Conservation (phyloP, 2,329 filamentous ascomycete genomes). For the Volutella citrinella region DNA sequence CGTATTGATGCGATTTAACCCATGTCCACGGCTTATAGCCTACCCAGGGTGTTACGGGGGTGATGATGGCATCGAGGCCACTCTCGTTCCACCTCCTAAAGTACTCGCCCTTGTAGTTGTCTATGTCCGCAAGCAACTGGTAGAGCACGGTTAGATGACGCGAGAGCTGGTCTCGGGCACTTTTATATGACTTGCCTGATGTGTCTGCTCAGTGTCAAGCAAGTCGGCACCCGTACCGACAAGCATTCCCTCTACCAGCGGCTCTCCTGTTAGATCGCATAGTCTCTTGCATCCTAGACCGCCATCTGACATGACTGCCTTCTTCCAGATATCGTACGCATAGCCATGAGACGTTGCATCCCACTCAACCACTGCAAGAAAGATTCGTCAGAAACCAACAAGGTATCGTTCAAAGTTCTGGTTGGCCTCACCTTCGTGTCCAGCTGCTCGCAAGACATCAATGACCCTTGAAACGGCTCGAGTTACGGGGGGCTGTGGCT, state of each 20-base stretch:
- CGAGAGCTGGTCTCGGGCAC: neutral
- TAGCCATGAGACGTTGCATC: conserved; percentile 4
- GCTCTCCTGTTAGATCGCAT: conserved; percentile 8
- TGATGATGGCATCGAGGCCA: conserved; percentile 8
- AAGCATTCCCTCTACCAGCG: conserved; percentile 8
- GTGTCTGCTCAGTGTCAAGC: conserved; percentile 6
- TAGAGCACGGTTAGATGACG: neutral
- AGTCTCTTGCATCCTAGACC: conserved; percentile 6
- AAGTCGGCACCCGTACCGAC: conserved; percentile 6
- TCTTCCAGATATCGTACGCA: conserved; percentile 7
- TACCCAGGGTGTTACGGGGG: conserved; percentile 9
- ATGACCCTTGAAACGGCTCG: conserved; percentile 5
- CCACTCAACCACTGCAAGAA: conserved; percentile 6
- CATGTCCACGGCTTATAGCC: conserved; percentile 12
- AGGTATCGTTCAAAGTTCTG: too few species aligned
- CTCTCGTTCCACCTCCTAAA: conserved; percentile 1
- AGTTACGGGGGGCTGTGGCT: conserved; percentile 7
- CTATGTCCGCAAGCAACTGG: conserved; percentile 6
- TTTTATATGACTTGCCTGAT: conserved; percentile 1
- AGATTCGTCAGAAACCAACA: neutral
- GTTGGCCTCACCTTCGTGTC: conserved; percentile 5
- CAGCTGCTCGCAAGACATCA: conserved; percentile 1
- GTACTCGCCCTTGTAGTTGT: conserved; percentile 2
- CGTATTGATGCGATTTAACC: conserved; percentile 11
- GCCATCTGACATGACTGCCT: conserved; percentile 8